A percentile compares a stretch with the other conserved stretches of the same genome.
phyloP scores from a whole-genome alignment of 2,329 filamentous ascomycete species.

The Pseudopithomyces chartarum region DNA sequence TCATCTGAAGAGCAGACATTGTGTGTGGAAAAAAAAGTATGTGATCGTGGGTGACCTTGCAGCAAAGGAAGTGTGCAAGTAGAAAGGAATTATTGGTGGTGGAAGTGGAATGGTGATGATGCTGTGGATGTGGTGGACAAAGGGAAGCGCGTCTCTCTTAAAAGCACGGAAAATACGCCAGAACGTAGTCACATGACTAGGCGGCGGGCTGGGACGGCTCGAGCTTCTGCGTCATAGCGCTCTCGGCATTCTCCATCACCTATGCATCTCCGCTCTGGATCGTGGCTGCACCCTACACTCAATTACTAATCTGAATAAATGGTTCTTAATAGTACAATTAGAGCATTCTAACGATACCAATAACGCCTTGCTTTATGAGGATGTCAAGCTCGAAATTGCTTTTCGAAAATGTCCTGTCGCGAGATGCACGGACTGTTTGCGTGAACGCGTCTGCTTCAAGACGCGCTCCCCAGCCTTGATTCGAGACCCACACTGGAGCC shows the following conservation, averaged over 20 bases:
- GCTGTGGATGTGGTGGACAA: slow-evolving; percentile 26
- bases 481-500: slow-evolving; percentile 33
- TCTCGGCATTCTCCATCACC: slow-evolving; percentile 10
- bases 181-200: slow-evolving; percentile 28
- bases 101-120: slow-evolving; percentile 27
- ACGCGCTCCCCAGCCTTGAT: slow-evolving; percentile 34
- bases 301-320: background rate
- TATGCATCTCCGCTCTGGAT: slow-evolving; percentile 8
- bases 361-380: slow-evolving; percentile 10
- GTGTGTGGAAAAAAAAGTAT: slow-evolving; percentile 30
- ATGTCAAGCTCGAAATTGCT: slow-evolving; percentile 12
- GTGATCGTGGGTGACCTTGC: slow-evolving; percentile 12
- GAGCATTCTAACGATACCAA: slow-evolving; percentile 22
- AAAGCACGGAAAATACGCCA: slow-evolving; percentile 24
- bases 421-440: slow-evolving; percentile 27
- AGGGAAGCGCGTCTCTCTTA: slow-evolving; percentile 24
- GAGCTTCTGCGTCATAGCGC: slow-evolving; percentile 19
- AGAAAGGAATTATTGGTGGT: slow-evolving; percentile 15
- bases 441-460: slow-evolving; percentile 33
- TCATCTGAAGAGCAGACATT: slow-evolving; percentile 77
- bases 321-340: background rate
- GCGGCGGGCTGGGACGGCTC: slow-evolving; percentile 18
- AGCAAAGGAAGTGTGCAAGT: slow-evolving; percentile 22
- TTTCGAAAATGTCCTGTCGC: slow-evolving; percentile 22
- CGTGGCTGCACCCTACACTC: background rate